Evolutionary conservation across 2,329 filamentous ascomycete species (phyloP), one percentile per base, ranked within the genome.

Genomic region (Penicillium sp.): DNA sequence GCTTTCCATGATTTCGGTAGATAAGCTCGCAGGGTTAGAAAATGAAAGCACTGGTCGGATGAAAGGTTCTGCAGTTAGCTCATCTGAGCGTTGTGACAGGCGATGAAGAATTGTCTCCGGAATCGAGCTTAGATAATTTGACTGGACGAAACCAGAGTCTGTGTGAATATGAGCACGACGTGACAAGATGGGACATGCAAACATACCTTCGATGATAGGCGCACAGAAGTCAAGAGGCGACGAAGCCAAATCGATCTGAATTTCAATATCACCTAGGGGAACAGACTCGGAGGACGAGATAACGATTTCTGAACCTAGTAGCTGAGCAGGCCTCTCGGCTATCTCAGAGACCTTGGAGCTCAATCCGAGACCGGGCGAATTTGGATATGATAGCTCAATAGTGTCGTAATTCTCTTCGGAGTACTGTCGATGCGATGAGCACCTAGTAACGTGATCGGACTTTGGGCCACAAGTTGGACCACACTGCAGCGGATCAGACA

Each of bases 251-350:
- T 26, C 26, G 26, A 8, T 27, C 32, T 40, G 7, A 18, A 32
- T 26, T n/a, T n/a, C 18, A 38, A 26, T n/a, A 35, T 34, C 34
- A 9, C 13, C 7, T 18, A 18, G 6, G 8, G 35, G 14, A 4
- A 16, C n/a, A 30, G 38, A 18, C 13, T 36, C 18, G 14, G 32
- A 16, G 9, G 6, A 10, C 14, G 23, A 46, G 2, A 26, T 11
- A n/a, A 32, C 58, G 43, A 26, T 35, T 60, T 11, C 39, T 11
- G 10, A 26, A 11, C 19, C 14, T 14, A 32, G 26, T 11, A 30
- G 43, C 13, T 36, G 36, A 42, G 57, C 41, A 9, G 64, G 61
- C 7, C 63, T 67, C 47, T 65, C 64, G 8, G 62, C 57, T 46
- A 68, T 58, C 32, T 67, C 62, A 30, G 51, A 34, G 23, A 43